phyloP scores from a whole-genome alignment of 768 basidiomycete species.

The Mycena leptocephala region DNA sequence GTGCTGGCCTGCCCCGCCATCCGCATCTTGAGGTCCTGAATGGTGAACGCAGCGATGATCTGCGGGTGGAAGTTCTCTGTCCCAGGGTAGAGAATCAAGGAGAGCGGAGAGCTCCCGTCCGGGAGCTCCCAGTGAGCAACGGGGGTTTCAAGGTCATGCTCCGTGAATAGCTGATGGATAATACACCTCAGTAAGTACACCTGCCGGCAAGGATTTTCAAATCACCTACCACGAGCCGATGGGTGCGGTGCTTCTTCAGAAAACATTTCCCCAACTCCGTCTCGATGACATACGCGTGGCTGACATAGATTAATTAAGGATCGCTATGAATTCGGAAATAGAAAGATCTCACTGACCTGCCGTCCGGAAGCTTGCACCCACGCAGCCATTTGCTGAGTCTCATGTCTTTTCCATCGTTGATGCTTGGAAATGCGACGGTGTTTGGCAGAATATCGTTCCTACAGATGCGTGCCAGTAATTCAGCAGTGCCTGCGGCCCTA shows the following conservation, averaged over 20 bases:
- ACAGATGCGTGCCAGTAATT: constrained; percentile 2
- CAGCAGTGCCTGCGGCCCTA: background rate
- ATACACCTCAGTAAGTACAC: too few species aligned
- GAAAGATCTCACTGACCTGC: constrained; percentile 4
- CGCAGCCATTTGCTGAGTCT: constrained; percentile 21
- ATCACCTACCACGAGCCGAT: constrained; percentile 14
- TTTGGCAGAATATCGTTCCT: constrained; percentile 9
- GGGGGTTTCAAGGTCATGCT: constrained; percentile 14
- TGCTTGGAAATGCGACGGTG: constrained; percentile 8
- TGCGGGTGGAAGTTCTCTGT: background rate
- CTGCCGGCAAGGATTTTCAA: too few species aligned
- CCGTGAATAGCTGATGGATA: background rate
- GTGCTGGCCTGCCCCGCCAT: too few species aligned
- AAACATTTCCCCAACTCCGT: constrained; percentile 20
- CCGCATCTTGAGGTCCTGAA: too few species aligned
- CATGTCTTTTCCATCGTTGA: background rate
- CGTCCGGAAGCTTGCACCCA: constrained; percentile 9
- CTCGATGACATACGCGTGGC: constrained; percentile 11
- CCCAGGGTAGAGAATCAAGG: background rate
- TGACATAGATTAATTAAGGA: background rate
- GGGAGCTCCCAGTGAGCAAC: constrained; percentile 24
- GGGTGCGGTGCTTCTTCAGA: constrained; percentile 4
- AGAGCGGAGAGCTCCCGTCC: background rate
- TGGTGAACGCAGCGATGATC: background rate
- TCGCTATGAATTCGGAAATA: background rate